Evolutionary conservation across 768 basidiomycete species (phyloP), one percentile per base, ranked within the genome.

Genomic region (Suillus decipiens): DNA sequence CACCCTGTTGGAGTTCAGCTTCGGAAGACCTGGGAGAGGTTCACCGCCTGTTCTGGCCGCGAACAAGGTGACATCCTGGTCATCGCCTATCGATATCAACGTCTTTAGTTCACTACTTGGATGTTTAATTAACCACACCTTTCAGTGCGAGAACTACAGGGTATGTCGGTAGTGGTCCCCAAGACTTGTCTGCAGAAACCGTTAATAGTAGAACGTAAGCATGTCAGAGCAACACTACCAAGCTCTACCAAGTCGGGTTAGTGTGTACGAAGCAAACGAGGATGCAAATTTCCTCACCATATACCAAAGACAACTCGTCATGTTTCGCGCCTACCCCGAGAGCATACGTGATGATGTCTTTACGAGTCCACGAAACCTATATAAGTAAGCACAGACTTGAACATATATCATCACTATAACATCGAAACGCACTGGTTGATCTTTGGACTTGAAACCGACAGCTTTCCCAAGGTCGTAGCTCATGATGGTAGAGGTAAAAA

Each of bases 301-400:
- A 94, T 37, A 89, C 81, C 53, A 92, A 81, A 6, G 81, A 76
- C 53, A 85, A 82, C 61, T 95, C 92, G 57, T 89, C 81, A 45
- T 80, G 80, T 75, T 92, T 93, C 17, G 92, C 92, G 15, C 93
- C 94, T 42, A 95, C 88, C 15, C 91, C 92, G 31, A 87, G 78
- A 14, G 91, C 89, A 67, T 94, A 95, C 1, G 86, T 83, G 63
- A 95, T 77, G 19, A 94, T 77, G 75, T 95, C 93, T 58, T 92
- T 85, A 76, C 88, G 87, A 72, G 90, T 93, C 93, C 93, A 95
- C 1, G 84, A 75, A 31, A 92, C 93, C 91, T 93, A 53, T 24
- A 36, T 60, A 5, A 55, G 22, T 10, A 60, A 24, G 4, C 22
- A 14, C 12, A 31, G 24, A 22, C 10, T 11, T n/a, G 47, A 41